Base-by-base conservation (phyloP, 768 basidiomycete species). In the Dioszegia crocea region DNA sequence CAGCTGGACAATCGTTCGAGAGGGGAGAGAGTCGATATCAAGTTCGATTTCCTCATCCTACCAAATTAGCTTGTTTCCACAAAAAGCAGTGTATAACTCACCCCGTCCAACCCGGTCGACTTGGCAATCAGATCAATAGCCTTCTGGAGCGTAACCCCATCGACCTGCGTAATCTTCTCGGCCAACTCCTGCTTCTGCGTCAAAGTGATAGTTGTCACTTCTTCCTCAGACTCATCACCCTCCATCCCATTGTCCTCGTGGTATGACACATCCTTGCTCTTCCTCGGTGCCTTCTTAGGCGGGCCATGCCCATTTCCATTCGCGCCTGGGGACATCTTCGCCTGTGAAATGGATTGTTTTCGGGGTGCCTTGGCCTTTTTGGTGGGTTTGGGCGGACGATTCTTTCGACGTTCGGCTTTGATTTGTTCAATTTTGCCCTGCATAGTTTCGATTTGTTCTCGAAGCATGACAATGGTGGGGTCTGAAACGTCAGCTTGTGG, bases 131-230 rank as follows among this genome's bases (percentile, higher is more conserved):
- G 92, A 70, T 89, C 84, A 70, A 98, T 92, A 54, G 96, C 94
- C 72, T 85, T 85, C 77, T 91, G 88, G 61, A 98, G 79, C 74
- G 88, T 88, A 51, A 82, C 76, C 21, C 86, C 91, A 64, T 96
- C 90, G 24, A 96, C 84, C 69, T 83, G 83, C 60, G 83, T 83
- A 65, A 99, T 99, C 51, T 91, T 89, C 78, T 97, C 92, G 71
- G 92, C 94, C 56, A 99, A 80, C 74, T 97, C 91, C 78, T 96
- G 92, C 86, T 99, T 99, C 81, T 98, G 94, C 65, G 91, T 90
- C 75, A 94, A 89, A 51, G 89, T 88, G 36, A 97, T 82, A 23
- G 59, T 57, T 8, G 51, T 50, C 16, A 54, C 51, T 38, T 59
- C 61, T 31, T 68, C 69, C 12, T 76, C 76, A 5, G 61, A 61